Conservation (phyloP, 2,329 filamentous ascomycete species). For the Lachnellula hyalina region DNA sequence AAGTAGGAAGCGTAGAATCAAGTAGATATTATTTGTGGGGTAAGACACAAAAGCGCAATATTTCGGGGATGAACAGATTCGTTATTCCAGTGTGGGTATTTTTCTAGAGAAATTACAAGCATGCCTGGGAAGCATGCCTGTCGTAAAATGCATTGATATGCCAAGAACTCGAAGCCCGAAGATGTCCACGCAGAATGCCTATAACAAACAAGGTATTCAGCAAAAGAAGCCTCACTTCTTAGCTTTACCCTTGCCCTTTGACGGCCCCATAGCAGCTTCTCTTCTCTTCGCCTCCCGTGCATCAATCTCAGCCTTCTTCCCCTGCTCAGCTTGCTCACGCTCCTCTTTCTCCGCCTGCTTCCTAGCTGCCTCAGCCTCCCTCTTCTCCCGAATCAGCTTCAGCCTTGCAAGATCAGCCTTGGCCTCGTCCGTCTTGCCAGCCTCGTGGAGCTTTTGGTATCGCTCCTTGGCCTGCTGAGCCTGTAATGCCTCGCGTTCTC, state of each 20-base stretch:
- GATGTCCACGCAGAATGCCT: background rate
- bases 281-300: slow-evolving; percentile 39
- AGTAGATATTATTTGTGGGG: background rate
- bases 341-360: slow-evolving; percentile 53
- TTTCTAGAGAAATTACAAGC: background rate
- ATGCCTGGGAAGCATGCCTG: background rate
- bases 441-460: slow-evolving; percentile 86
- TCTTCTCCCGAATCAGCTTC: slow-evolving; percentile 75
- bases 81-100: slow-evolving; percentile 4
- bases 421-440: slow-evolving; percentile 95
- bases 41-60: background rate
- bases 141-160: background rate
- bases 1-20: too few relatives aligned
- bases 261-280: slow-evolving; percentile 30
- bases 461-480: slow-evolving; percentile 83
- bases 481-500: slow-evolving; percentile 74
- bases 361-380: slow-evolving; percentile 75
- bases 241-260: slow-evolving; percentile 24
- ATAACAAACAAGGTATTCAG: background rate
- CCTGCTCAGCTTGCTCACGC: slow-evolving; percentile 33
- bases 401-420: slow-evolving; percentile 82
- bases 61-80: background rate
- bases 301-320: slow-evolving; percentile 42
- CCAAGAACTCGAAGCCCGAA: background rate
- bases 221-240: slow-evolving; percentile 19